These are phyloP conservation scores for Paraphaeosphaeria sporulosa DNA, from an alignment of 2,329 filamentous ascomycete genomes.

Conservation along the genomic window DNA sequence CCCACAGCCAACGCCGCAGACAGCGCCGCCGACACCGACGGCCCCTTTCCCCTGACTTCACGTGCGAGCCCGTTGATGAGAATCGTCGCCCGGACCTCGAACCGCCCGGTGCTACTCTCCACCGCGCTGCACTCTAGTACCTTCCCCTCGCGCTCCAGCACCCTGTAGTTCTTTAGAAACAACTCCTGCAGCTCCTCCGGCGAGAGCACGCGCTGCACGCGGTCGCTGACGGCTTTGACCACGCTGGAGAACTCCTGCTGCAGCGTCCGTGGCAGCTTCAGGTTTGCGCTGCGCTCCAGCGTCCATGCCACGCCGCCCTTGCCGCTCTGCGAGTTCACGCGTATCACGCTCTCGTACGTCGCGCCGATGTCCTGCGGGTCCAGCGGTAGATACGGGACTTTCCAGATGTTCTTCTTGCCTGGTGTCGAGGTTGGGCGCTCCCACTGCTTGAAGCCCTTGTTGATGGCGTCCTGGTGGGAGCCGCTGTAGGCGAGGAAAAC, in stretches of 20 bases:
- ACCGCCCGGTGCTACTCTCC: neutral
- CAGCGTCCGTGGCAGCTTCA: slow-evolving; percentile 90
- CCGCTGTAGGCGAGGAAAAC: slow-evolving; percentile 94
- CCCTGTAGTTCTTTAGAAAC: slow-evolving; percentile 59
- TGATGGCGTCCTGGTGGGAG: slow-evolving; percentile 94
- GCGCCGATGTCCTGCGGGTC: slow-evolving; percentile 93
- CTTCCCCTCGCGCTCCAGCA: neutral
- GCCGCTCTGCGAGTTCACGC: slow-evolving; percentile 94
- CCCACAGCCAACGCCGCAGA: slow-evolving; percentile 2
- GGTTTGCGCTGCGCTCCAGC: slow-evolving; percentile 84
- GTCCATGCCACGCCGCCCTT: slow-evolving; percentile 97
- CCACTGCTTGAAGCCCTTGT: slow-evolving; percentile 81
- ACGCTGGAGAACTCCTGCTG: slow-evolving; percentile 90
- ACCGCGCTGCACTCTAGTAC: neutral
- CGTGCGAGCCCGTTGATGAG: slow-evolving; percentile 3
- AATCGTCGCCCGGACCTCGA: slow-evolving; percentile 1
- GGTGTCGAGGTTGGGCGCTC: slow-evolving; percentile 62
- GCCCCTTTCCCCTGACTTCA: neutral
- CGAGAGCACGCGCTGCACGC: slow-evolving; percentile 81
- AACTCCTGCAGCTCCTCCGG: slow-evolving; percentile 83
- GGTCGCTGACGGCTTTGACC: slow-evolving; percentile 82
- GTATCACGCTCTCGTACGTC: slow-evolving; percentile 97
- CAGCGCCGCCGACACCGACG: neutral
- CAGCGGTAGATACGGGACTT: slow-evolving; percentile 89
- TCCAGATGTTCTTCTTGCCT: slow-evolving; percentile 72